phyloP scores from a whole-genome alignment of 2,329 filamentous ascomycete genomes.

The Claviceps quebecensis region DNA sequence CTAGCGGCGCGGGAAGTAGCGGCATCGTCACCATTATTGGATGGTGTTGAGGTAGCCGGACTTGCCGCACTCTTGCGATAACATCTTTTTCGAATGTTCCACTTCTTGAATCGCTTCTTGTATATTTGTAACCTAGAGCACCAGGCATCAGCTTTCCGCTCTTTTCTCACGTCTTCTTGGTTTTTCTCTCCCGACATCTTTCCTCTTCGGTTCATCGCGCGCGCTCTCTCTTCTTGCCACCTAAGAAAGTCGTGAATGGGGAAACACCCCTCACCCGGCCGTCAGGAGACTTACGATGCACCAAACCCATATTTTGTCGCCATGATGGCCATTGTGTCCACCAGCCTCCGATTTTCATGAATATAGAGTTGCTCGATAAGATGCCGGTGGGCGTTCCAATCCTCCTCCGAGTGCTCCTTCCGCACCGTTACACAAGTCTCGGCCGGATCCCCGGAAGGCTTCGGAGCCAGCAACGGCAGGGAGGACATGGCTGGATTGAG shows the following conservation, averaged over 20 bases:
- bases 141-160: background rate
- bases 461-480: constrained; percentile 20
- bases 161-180: background rate
- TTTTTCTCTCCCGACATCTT: background rate
- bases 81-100: constrained; percentile 22
- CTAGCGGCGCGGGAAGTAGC: background rate
- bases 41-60: constrained; percentile 3
- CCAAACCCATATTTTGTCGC: constrained; percentile 21
- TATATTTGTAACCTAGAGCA: constrained; percentile 24
- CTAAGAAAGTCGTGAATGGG: background rate
- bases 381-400: constrained; percentile 20
- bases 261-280: too few relatives aligned
- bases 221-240: background rate
- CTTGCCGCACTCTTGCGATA: constrained; percentile 15
- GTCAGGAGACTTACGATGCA: constrained; percentile 20
- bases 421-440: constrained; percentile 11
- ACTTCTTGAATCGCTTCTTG: constrained; percentile 25
- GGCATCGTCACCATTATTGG: background rate
- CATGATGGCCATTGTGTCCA: constrained; percentile 22
- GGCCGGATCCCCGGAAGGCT: constrained; percentile 16
- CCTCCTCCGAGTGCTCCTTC: constrained; percentile 22
- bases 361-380: constrained; percentile 22
- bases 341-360: constrained; percentile 20
- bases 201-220: background rate
- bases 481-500: constrained; percentile 7